Evolutionary conservation across 805 yeast species (phyloP), one percentile per base, ranked within the genome.

Genomic region (Metschnikowia similis): DNA sequence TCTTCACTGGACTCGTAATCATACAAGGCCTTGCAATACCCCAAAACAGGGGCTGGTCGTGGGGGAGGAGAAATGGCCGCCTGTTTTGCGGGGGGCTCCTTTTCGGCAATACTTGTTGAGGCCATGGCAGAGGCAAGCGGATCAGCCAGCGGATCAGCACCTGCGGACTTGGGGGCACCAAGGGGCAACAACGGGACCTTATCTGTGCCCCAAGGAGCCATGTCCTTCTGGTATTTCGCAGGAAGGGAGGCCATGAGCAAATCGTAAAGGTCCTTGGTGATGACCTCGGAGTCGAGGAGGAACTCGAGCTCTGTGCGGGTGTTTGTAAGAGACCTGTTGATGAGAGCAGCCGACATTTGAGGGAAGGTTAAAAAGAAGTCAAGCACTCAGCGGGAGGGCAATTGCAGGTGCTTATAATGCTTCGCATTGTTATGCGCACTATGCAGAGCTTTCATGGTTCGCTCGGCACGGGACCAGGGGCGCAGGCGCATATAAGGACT

Each of bases 251-350:
- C 55, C 45, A 68, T 54, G 16, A 89, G 69, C 35, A 79, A 76
- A 11, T 80, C 69, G 60, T 66, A 84, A 49, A 84, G 75, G 8
- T 67, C 73, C 35, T 78, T 76, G 16, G 83, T 72, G 50, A 90
- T 82, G 40, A 88, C 94, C 44, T 82, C 82, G 1, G 91, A 83
- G 56, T 88, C 96, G 39, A 67, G 71, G 30, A 90, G 72, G 62
- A 88, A 89, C 65, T 89, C 96, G 39, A 90, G 77, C 63, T 90
- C 96, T 66, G 87, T 81, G 69, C 83, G 70, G 53, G 89, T 71
- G 6, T 85, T 85, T 1, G 90, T 80, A 54, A 89, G 71, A 4
- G 96, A 87, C 58, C 96, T 82, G 71, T 88, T 88, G 53, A 87
- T 80, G 45, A 80, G 71, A 1, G 92, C 84, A 14, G 82, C 68